phyloP scores from a whole-genome alignment of 192 early-diverging fungal species.

The Backusella australiensis region DNA sequence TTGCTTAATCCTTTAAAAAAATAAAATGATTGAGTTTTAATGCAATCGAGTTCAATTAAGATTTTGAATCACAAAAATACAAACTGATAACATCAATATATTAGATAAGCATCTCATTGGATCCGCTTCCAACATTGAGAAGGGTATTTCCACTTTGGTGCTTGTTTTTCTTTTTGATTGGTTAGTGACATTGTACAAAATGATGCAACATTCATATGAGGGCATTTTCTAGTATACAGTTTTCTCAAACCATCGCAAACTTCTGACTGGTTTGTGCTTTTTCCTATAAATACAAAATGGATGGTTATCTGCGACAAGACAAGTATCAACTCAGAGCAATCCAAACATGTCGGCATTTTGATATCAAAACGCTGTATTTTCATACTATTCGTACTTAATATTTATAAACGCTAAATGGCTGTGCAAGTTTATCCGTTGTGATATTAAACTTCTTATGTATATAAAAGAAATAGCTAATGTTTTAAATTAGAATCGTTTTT shows the following conservation, averaged over 20 bases:
- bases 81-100: not conserved
- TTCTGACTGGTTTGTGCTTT: too few relatives aligned
- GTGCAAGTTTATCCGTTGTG: not conserved
- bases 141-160: not conserved
- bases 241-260: too few relatives aligned
- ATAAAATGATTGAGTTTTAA: not conserved
- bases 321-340: too few relatives aligned
- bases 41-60: not conserved
- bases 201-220: too few relatives aligned
- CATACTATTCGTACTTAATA: too few relatives aligned
- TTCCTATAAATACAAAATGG: too few relatives aligned
- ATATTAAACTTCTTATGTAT: not conserved
- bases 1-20: too few relatives aligned
- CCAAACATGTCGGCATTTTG: too few relatives aligned
- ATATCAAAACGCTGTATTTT: too few relatives aligned
- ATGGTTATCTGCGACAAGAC: too few relatives aligned
- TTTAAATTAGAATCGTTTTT: not conserved
- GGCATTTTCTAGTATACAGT: too few relatives aligned
- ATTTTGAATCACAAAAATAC: not conserved
- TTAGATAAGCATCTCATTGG: not conserved
- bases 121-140: not conserved
- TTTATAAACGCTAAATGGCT: not conserved
- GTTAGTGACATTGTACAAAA: not conserved
- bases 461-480: not conserved
- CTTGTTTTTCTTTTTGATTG: not conserved